Percentiles rank a stretch among this genome's conserved stretches.
Conservation (phyloP, 2,329 filamentous ascomycete genomes). For the Sarocladium brachiariae region DNA sequence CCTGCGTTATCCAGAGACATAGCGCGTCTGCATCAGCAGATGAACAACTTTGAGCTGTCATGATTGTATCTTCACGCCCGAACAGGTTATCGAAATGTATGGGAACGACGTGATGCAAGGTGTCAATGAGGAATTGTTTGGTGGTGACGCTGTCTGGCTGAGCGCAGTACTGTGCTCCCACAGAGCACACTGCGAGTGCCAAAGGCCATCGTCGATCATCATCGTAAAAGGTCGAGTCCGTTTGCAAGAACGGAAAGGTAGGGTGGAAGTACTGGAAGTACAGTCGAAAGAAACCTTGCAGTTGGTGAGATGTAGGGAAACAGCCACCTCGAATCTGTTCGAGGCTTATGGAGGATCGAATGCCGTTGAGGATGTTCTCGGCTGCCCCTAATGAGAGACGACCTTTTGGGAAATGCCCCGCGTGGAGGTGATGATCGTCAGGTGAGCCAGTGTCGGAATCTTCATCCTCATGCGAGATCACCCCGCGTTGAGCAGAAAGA, state of each 20-base stretch:
- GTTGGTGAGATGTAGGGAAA: not conserved
- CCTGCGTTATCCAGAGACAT: not conserved
- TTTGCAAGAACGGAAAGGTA: slow-evolving; percentile 8
- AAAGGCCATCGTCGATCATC: not conserved
- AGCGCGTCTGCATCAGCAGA: not conserved
- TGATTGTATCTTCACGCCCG: not conserved
- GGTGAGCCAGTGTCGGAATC: not conserved
- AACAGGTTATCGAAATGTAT: not conserved
- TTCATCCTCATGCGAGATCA: not conserved
- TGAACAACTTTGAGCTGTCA: no score
- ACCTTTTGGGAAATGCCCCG: not conserved
- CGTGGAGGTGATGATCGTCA: not conserved
- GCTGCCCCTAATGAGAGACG: not conserved
- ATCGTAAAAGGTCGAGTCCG: not conserved
- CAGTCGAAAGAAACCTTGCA: slow-evolving; percentile 7
- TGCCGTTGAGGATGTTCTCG: not conserved
- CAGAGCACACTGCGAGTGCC: not conserved
- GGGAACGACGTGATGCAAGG: not conserved
- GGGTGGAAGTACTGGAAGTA: slow-evolving; percentile 12
- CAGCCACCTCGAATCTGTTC: not conserved
- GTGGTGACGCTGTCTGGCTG: not conserved
- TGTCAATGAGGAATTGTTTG: not conserved
- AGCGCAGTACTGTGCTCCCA: not conserved
- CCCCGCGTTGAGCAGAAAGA: not conserved
- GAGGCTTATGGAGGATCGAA: not conserved